Evolutionary conservation across 495 filamentous ascomycete genomes (phyloP), one percentile per base, ranked within the genome.

Genomic region (Aspergillus steynii): DNA sequence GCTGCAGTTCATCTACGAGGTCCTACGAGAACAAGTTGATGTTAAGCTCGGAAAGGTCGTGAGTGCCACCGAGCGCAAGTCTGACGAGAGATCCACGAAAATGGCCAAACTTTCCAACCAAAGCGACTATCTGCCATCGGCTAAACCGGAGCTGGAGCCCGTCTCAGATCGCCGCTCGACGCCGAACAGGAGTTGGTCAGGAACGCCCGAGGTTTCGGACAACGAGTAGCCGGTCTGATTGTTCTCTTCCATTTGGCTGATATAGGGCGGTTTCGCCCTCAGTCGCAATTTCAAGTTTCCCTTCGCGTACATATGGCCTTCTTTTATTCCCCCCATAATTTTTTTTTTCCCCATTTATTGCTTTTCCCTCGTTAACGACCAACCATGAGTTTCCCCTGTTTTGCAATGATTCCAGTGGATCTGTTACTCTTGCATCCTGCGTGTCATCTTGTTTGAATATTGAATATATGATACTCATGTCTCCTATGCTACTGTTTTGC

Each of bases 1-100:
- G 74, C 92, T 91, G 68, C 72, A 83, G 20, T 98, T 99, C 69
- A 83, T 99, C 49, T 98, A 99, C 75, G 86, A 91, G 66, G 91
- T 96, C 0, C 67, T 97, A 58, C 82, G 85, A 50, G 90, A 93
- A 71, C 77, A 87, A 64, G 90, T 88, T 70, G 74, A 83, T 53
- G 71, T 84, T 34, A 88, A 83, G 69, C 68, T 80, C 29, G 75
- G 77, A 50, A 77, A 74, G 56, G 32, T 59, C 10, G 54, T 56
- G 25, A 61, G 70, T 52, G 60, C 62, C 0, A 68, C 60, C 25
- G 63, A 61, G n/a, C 68, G 64, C 25, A 68, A 61, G 50, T 59
- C 64, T 37, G 71, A 79, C 50, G 64, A 72, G 27, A 70, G 74
- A 34, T 79, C 77, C 46, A 64, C 79, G 27, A 80, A 80, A 61